Conservation (phyloP, 2,329 filamentous ascomycete genomes). For the Clonostachys sp. region DNA sequence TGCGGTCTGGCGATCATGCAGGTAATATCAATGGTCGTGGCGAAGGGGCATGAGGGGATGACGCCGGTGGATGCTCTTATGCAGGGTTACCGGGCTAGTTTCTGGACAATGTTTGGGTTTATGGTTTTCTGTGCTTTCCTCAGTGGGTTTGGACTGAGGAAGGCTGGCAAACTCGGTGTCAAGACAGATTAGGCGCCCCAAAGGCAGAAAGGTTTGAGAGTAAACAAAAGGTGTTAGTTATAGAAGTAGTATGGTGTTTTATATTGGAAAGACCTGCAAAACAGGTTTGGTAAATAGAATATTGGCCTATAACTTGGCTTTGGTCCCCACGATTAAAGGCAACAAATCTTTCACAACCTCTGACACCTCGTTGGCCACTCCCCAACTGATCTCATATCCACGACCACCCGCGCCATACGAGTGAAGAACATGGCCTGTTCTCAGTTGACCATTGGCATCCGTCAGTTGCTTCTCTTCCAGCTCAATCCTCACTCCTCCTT, state of each 20-base stretch:
- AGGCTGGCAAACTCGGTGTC: conserved; percentile 38
- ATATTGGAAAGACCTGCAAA: too few species aligned
- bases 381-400: conserved; percentile 59
- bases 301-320: too few species aligned
- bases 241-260: too few species aligned
- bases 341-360: not conserved
- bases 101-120: conserved; percentile 43
- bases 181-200: conserved; percentile 26
- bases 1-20: conserved; percentile 42
- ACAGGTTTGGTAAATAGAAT: too few species aligned
- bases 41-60: conserved; percentile 19
- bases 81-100: conserved; percentile 42
- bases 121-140: conserved; percentile 34
- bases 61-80: conserved; percentile 25
- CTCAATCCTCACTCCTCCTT: conserved; percentile 47
- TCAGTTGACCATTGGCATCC: conserved; percentile 5
- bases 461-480: conserved; percentile 28
- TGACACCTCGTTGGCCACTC: conserved; percentile 47
- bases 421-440: conserved; percentile 33
- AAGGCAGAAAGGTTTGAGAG: not conserved
- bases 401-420: conserved; percentile 57
- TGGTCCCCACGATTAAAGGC: not conserved
- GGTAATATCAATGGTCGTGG: conserved; percentile 33
- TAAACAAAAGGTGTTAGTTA: too few species aligned
- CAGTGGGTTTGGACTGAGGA: conserved; percentile 31